Conservation (phyloP, 495 filamentous ascomycete species). For the Neurospora hispaniola region DNA sequence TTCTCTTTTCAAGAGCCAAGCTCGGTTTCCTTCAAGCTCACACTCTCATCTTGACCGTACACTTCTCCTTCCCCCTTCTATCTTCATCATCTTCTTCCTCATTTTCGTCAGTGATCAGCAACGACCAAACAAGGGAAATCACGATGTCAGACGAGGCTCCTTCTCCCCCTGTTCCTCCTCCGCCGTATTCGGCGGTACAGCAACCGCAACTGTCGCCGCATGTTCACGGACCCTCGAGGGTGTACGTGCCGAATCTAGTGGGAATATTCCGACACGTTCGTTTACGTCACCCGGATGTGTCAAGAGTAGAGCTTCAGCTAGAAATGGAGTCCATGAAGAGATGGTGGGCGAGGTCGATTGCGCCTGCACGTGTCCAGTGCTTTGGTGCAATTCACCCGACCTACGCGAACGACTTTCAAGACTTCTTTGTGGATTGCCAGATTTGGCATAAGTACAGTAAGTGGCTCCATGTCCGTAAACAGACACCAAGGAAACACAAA, state of each 20-base stretch:
- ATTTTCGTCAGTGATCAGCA: background rate
- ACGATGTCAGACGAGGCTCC: background rate
- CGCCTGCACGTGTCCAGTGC: background rate
- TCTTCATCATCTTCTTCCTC: background rate
- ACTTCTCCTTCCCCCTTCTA: background rate
- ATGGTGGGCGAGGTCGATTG: background rate
- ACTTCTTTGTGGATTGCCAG: background rate
- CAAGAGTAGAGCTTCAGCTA: background rate
- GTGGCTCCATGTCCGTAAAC: background rate
- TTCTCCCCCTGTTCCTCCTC: background rate
- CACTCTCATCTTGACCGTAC: background rate
- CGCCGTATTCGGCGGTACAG: background rate
- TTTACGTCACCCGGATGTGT: background rate
- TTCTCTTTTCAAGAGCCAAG: background rate
- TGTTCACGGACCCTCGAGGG: background rate
- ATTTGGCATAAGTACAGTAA: background rate
- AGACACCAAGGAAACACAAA: background rate
- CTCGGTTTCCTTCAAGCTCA: background rate
- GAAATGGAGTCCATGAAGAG: background rate
- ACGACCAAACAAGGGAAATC: background rate
- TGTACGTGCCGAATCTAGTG: background rate
- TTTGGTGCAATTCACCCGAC: background rate
- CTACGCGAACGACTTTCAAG: background rate
- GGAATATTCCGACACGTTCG: background rate
- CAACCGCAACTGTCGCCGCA: background rate